Conservation (phyloP, 768 basidiomycete genomes). For the Daedalea quercina region DNA sequence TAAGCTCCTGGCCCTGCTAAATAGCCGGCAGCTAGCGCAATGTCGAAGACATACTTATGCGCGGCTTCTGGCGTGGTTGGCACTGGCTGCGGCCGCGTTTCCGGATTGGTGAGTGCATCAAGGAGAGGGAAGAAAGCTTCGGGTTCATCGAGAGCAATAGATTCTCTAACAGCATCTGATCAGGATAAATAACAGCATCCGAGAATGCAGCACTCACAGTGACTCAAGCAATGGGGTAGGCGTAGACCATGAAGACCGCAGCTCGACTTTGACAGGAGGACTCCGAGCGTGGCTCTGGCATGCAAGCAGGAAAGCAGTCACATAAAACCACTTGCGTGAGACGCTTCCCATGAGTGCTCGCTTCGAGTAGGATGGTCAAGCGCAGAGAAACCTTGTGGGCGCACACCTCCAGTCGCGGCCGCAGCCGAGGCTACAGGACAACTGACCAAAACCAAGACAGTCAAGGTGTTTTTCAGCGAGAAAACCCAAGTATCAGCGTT, state of each 20-base stretch:
- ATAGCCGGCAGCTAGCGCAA: conserved; percentile 39
- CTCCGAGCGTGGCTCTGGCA: conserved; percentile 6
- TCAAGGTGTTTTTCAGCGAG: too few relatives aligned
- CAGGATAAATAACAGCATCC: not conserved
- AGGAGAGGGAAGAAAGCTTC: conserved; percentile 73
- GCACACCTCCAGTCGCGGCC: too few relatives aligned
- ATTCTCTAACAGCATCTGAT: conserved; percentile 53
- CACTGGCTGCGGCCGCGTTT: conserved; percentile 27
- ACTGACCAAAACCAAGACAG: too few relatives aligned
- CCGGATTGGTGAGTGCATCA: conserved; percentile 51
- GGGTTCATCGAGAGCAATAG: conserved; percentile 67
- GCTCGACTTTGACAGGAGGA: conserved; percentile 29
- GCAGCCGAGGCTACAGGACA: too few relatives aligned
- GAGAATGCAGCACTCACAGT: conserved; percentile 19
- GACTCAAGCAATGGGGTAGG: conserved; percentile 25
- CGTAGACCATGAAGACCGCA: conserved; percentile 31
- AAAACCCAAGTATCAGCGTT: too few relatives aligned
- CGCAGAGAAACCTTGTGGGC: too few relatives aligned
- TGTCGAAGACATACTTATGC: conserved; percentile 47
- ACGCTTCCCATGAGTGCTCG: not conserved
- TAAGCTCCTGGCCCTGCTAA: conserved; percentile 44
- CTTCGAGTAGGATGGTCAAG: too few relatives aligned
- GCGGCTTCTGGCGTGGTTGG: conserved; percentile 41
- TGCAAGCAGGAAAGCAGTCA: not conserved
- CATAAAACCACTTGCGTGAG: not conserved